Evolutionary conservation across 164 flowering plant species (phyloP).

Genomic region (Liquidambar formosana): DNA sequence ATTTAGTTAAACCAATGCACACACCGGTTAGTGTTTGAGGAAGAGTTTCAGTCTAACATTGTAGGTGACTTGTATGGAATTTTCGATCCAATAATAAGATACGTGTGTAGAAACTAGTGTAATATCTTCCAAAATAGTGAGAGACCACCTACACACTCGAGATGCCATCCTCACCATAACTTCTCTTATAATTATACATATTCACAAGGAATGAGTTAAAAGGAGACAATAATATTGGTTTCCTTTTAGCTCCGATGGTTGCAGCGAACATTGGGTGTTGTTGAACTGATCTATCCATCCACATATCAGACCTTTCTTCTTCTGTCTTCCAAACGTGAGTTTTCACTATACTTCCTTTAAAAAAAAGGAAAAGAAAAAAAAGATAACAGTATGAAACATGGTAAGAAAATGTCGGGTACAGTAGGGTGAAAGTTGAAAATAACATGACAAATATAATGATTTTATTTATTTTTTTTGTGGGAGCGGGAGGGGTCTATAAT

Average conservation of each 20-base stretch:
- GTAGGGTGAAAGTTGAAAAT: not conserved
- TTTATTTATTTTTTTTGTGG: not conserved
- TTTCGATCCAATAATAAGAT: no score
- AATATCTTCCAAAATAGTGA: no score
- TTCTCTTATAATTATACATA: not conserved
- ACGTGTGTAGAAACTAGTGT: no score
- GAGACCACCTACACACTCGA: no score
- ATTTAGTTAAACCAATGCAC: no score
- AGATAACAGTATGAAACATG: not conserved
- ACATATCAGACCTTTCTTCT: not conserved
- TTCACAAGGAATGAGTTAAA: not conserved
- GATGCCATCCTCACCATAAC: no score
- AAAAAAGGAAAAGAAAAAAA: not conserved
- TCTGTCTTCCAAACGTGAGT: not conserved
- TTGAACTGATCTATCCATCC: conserved; percentile 40
- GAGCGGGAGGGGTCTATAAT: no score
- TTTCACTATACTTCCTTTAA: not conserved
- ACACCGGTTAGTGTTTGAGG: no score
- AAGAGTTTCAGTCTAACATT: no score
- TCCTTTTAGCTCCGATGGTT: conserved; percentile 29
- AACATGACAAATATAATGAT: no score
- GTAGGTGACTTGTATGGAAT: no score
- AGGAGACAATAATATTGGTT: not conserved
- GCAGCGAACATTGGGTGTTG: conserved; percentile 35
- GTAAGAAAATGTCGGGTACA: not conserved